Conservation (phyloP, 2,329 filamentous ascomycete genomes). For the Penicillium hordei region DNA sequence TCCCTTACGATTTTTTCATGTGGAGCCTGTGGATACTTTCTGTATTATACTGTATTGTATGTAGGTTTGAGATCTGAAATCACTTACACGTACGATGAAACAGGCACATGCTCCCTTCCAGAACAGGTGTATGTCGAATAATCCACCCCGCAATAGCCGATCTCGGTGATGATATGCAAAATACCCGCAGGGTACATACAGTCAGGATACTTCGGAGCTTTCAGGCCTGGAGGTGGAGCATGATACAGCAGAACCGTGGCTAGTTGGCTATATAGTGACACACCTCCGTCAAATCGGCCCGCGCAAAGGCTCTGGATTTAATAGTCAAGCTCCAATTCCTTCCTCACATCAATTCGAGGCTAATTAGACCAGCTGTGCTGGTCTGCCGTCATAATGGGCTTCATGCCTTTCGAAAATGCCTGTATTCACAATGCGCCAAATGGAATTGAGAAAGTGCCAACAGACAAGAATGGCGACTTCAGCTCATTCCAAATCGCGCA, state of each 20-base stretch:
- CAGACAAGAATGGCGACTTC: conserved; percentile 14
- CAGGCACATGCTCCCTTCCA: no score
- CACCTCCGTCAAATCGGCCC: conserved; percentile 9
- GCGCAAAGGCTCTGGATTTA: conserved; percentile 12
- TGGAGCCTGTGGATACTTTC: conserved; percentile 1
- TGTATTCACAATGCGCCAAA: conserved; percentile 4
- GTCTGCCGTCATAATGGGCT: conserved; percentile 18
- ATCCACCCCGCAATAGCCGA: conserved; percentile 7
- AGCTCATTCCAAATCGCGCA: conserved; percentile 31
- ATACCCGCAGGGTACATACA: background rate
- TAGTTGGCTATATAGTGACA: conserved; percentile 18
- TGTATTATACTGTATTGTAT: conserved; percentile 4
- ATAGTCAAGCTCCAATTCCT: conserved; percentile 8
- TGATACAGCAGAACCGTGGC: conserved; percentile 7
- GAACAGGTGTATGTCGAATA: background rate
- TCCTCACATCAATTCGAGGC: conserved; percentile 5
- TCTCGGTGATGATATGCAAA: conserved; percentile 13
- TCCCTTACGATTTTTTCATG: background rate
- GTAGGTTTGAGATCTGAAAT: background rate
- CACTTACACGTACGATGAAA: conserved; percentile 1
- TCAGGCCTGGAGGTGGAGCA: conserved; percentile 11
- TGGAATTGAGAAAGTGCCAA: background rate
- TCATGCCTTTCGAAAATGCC: conserved; percentile 15
- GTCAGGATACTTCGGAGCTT: conserved; percentile 11
- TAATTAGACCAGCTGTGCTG: conserved; percentile 9